phyloP scores from a whole-genome alignment of 2,329 filamentous ascomycete species.

The Aspergillus pseudoglaucus region DNA sequence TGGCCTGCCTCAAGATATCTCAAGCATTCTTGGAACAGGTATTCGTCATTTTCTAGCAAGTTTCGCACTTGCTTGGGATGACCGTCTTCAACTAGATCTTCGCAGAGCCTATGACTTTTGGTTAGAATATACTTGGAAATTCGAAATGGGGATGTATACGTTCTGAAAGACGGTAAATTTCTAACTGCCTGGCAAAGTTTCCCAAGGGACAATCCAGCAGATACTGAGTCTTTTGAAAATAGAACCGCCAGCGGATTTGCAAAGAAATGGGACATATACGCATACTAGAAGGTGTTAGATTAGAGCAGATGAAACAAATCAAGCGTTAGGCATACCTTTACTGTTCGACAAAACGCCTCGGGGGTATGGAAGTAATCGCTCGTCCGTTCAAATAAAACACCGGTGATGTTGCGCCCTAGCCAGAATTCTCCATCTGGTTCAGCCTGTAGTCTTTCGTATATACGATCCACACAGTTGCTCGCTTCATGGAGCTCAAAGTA shows the following conservation, averaged over 20 bases:
- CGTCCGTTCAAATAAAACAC: constrained; percentile 49
- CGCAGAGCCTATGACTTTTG: constrained; percentile 22
- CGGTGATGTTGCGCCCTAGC: constrained; percentile 49
- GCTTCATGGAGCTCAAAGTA: constrained; percentile 49
- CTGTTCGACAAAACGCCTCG: constrained; percentile 47
- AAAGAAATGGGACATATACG: constrained; percentile 59
- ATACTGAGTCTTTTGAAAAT: constrained; percentile 24
- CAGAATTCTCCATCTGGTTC: constrained; percentile 36
- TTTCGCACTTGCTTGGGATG: constrained; percentile 31
- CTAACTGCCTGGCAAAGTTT: constrained; percentile 51
- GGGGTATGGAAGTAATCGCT: constrained; percentile 56
- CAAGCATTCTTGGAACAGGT: constrained; percentile 38
- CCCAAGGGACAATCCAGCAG: constrained; percentile 21
- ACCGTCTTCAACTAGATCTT: constrained; percentile 36
- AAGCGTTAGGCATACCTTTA: constrained; percentile 37
- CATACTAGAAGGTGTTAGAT: constrained; percentile 43
- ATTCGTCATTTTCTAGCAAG: constrained; percentile 46
- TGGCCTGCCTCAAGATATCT: constrained; percentile 36
- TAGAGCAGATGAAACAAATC: neutral
- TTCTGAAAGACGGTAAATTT: constrained; percentile 51
- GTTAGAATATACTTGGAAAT: too few relatives aligned
- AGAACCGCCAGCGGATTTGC: constrained; percentile 53
- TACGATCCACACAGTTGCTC: constrained; percentile 39
- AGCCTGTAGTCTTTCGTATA: constrained; percentile 35
- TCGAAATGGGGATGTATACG: constrained; percentile 19